Conservation (phyloP, 208 protist genomes). For the Herpetomonas samuelpessoai region DNA sequence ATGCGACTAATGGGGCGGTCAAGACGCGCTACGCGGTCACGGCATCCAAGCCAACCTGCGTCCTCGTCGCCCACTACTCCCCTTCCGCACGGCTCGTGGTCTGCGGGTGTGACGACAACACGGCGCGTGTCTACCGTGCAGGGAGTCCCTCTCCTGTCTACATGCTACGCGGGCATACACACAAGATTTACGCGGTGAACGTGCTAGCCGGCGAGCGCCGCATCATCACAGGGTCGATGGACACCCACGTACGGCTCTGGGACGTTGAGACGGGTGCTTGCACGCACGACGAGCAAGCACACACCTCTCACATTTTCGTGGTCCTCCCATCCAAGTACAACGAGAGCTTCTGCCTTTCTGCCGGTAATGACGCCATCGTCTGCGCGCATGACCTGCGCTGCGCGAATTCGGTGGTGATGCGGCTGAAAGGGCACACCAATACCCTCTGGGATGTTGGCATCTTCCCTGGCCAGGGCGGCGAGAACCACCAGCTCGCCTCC, state of each 20-base stretch:
- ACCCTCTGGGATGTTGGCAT: slow-evolving; percentile 61
- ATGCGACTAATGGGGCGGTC: slow-evolving; percentile 16
- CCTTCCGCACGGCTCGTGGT: slow-evolving; percentile 16
- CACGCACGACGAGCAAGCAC: slow-evolving; percentile 19
- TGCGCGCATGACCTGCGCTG: slow-evolving; percentile 25
- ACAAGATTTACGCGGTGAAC: slow-evolving; percentile 39
- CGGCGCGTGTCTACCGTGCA: slow-evolving; percentile 16
- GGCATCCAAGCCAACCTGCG: slow-evolving; percentile 4
- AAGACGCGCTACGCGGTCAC: slow-evolving; percentile 13
- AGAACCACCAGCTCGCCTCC: slow-evolving; percentile 37
- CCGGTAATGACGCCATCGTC: slow-evolving; percentile 22
- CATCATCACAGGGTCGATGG: slow-evolving; percentile 26
- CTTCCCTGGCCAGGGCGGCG: slow-evolving; percentile 22
- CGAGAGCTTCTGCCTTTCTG: neutral
- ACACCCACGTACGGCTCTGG: slow-evolving; percentile 15
- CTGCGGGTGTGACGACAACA: slow-evolving; percentile 18
- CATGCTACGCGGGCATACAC: slow-evolving; percentile 27
- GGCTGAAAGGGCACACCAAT: slow-evolving; percentile 40
- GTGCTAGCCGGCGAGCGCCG: slow-evolving; percentile 17
- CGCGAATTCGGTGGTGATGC: slow-evolving; percentile 12
- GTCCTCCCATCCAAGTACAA: slow-evolving; percentile 12
- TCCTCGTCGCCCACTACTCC: slow-evolving; percentile 19
- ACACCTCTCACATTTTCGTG: slow-evolving; percentile 33
- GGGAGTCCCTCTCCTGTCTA: neutral
- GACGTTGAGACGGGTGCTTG: slow-evolving; percentile 29